phyloP scores from a whole-genome alignment of 208 protist genomes.

The Leishmania aethiopica region DNA sequence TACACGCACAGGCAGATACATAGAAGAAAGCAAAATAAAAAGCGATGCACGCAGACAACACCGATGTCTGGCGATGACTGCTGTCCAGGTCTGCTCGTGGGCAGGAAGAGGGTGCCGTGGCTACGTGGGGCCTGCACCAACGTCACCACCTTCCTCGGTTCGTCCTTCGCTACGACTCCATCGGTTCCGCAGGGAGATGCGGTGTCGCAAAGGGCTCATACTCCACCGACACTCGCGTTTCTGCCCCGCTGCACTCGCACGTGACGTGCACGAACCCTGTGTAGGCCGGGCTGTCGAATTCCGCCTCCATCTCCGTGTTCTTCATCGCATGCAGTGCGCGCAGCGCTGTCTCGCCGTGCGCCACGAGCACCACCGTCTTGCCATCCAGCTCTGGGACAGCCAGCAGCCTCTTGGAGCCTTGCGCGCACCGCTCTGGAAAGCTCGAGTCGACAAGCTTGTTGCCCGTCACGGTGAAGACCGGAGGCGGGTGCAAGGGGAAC shows the following conservation, averaged over 20 bases:
- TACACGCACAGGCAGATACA: background rate
- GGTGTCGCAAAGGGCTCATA: slow-evolving; percentile 23
- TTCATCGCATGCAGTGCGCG: slow-evolving; percentile 34
- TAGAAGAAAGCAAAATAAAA: background rate
- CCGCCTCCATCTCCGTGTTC: background rate
- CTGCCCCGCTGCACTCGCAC: slow-evolving; percentile 11
- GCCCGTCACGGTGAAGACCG: slow-evolving; percentile 27
- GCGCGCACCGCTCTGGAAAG: slow-evolving; percentile 36
- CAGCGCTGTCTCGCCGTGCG: slow-evolving; percentile 42
- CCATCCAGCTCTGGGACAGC: slow-evolving; percentile 28
- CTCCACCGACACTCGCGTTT: slow-evolving; percentile 18
- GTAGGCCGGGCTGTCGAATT: slow-evolving; percentile 22
- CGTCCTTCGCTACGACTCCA: slow-evolving; percentile 7
- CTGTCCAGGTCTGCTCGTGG: background rate
- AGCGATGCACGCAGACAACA: background rate
- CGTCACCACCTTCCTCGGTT: background rate
- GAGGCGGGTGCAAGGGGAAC: slow-evolving; percentile 38
- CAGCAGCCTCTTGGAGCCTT: slow-evolving; percentile 29
- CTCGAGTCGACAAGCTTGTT: slow-evolving; percentile 33
- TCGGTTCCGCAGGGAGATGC: slow-evolving; percentile 27
- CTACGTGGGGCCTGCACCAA: background rate
- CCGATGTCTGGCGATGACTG: background rate
- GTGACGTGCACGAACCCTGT: slow-evolving; percentile 33
- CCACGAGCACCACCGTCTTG: slow-evolving; percentile 47
- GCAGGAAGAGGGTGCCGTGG: background rate